These are phyloP conservation scores for Aspergillus biplanus DNA, from an alignment of 495 filamentous ascomycete species.

Conservation along the genomic window DNA sequence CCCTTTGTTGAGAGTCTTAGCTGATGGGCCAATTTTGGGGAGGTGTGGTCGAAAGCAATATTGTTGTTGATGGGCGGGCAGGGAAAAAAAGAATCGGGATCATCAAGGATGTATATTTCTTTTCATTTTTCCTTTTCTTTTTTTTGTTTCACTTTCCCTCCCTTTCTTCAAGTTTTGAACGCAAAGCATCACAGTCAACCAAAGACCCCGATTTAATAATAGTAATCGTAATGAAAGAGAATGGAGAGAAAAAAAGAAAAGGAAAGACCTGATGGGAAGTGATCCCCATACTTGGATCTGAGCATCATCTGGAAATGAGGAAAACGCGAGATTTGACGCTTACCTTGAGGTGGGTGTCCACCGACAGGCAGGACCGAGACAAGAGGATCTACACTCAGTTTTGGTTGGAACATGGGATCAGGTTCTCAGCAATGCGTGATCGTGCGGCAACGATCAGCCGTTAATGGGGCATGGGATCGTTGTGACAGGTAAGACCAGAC, in stretches of 20 bases:
- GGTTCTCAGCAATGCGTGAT: slow-evolving; percentile 31
- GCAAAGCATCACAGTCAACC: too few species aligned
- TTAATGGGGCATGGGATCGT: slow-evolving; percentile 37
- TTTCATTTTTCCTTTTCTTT: neutral
- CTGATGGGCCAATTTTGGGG: too few species aligned
- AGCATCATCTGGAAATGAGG: neutral
- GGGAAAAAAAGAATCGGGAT: too few species aligned
- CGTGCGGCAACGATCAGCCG: slow-evolving; percentile 39
- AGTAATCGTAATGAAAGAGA: neutral
- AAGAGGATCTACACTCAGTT: slow-evolving; percentile 19
- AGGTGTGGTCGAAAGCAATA: too few species aligned
- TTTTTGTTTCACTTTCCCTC: slow-evolving; percentile 1
- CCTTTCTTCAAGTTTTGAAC: slow-evolving; percentile 5
- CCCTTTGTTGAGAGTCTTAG: too few species aligned
- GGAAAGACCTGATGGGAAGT: neutral
- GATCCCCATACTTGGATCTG: slow-evolving; percentile 2
- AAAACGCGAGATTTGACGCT: slow-evolving; percentile 7
- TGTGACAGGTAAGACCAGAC: slow-evolving; percentile 35
- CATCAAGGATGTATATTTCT: too few species aligned
- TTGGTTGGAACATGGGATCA: slow-evolving; percentile 29
- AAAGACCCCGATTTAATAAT: neutral
- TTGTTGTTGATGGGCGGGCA: too few species aligned
- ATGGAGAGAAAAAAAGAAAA: neutral
- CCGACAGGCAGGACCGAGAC: neutral
- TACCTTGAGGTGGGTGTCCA: neutral